Conservation (phyloP, 768 basidiomycete genomes). For the Boletus huronensis region DNA sequence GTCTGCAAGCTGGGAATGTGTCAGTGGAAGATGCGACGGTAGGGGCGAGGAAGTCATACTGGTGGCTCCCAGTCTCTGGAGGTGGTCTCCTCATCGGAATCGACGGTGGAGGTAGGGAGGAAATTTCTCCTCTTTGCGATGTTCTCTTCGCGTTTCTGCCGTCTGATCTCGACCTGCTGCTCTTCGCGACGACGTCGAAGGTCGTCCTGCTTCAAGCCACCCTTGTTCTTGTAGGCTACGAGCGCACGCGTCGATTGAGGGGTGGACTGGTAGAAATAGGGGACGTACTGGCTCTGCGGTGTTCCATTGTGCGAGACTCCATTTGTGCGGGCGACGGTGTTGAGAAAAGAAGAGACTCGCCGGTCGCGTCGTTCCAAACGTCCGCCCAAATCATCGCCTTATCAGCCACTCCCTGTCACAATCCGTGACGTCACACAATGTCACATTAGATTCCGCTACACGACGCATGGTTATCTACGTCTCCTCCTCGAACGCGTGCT, state of each 20-base stretch:
- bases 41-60: conserved; percentile 38
- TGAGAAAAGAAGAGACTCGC: not conserved
- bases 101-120: conserved; percentile 64
- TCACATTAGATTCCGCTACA: conserved; percentile 3
- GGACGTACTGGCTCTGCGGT: conserved; percentile 65
- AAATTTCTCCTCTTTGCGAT: conserved; percentile 97
- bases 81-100: conserved; percentile 90
- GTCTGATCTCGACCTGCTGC: conserved; percentile 97
- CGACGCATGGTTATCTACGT: not conserved
- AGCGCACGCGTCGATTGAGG: conserved; percentile 38
- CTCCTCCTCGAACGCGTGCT: conserved; percentile 78
- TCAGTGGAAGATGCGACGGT: conserved; percentile 7
- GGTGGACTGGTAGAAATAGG: conserved; percentile 5
- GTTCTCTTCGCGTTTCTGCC: conserved; percentile 98
- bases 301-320: conserved; percentile 71
- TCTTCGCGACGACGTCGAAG: conserved; percentile 96
- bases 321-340: conserved; percentile 20
- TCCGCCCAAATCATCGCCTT: conserved; percentile 13
- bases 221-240: conserved; percentile 88
- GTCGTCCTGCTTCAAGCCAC: conserved; percentile 85
- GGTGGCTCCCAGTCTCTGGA: conserved; percentile 72
- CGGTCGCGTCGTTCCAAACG: conserved; percentile 17
- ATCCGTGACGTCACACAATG: conserved; percentile 15
- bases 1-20: conserved; percentile 59
- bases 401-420: conserved; percentile 27